Base-by-base conservation (phyloP, 78 protist species). In the Cavenderia fasciculata region DNA sequence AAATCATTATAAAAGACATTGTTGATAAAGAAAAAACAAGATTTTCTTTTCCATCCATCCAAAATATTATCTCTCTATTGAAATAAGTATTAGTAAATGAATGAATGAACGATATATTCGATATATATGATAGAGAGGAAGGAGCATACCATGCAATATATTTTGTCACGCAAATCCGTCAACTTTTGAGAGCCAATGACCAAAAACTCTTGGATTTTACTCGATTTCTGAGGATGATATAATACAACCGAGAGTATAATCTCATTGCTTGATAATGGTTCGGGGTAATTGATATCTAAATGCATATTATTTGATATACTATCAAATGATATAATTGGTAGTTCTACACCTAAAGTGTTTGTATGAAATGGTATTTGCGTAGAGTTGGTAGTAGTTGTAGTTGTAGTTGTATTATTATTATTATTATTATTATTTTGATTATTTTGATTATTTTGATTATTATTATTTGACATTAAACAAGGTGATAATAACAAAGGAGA, bases 171-270 rank as follows among this genome's bases (percentile, higher is more conserved):
- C n/a, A 90, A 46, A 7, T 69, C 85, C n/a, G 94, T 34, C 38
- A 90, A 43, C 38, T 33, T 68, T 46, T 77, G 79, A 21, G 94
- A 90, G 23, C 94, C 94, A 1, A 77, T 25, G 0, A 90, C 94
- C 14, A 33, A 43, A 2, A 90, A 36, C 7, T 90, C 94, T 40
- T 74, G 56, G 0, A 34, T 38, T 78, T 90, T 90, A 14, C 29
- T 14, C 8, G 21, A 19, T 63, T 73, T 77, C 19, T 49, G 21
- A 8, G 84, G 74, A 36, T 90, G 87, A 72, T 77, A 90, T 6
- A 90, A 21, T 44, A 85, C 16, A 4, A 87, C 73, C 7, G 21
- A 12, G 4, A 87, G 4, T 1, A 87, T 41, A 18, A 74, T 65
- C 16, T 87, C 90, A 51, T 46, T 40, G 5, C 6, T 23, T 69